Evolutionary conservation across 169 alveolate genomes (phyloP).

Genomic region (Babesia caballi): DNA sequence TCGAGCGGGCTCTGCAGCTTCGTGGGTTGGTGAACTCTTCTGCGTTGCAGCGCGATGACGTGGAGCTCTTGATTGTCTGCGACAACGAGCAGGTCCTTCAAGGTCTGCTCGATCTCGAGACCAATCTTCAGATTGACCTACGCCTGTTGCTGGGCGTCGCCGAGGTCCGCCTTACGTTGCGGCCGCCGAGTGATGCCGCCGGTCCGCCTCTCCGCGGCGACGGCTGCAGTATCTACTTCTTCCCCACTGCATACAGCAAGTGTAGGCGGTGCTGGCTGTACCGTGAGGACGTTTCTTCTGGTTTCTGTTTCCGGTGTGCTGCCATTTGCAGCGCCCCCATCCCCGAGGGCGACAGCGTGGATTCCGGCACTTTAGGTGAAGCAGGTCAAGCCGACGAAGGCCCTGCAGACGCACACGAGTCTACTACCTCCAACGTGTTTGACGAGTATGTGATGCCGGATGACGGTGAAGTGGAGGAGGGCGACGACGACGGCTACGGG

Average conservation of each 20-base stretch:
- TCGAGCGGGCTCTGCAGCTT: background rate
- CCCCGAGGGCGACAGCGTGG: background rate
- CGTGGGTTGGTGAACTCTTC: constrained; percentile 1
- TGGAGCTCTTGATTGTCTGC: constrained; percentile 21
- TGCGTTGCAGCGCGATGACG: background rate
- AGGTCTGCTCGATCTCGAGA: constrained; percentile 5
- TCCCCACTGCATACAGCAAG: constrained; percentile 1
- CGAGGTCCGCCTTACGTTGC: background rate
- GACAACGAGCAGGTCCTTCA: background rate
- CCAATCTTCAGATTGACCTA: constrained; percentile 14
- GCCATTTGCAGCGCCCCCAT: background rate
- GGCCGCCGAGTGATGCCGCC: background rate
- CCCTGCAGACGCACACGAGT: no score
- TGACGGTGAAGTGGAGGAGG: background rate
- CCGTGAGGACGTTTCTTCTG: constrained; percentile 34
- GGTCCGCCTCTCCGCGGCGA: constrained; percentile 1
- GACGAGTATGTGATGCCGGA: no score
- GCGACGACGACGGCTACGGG: background rate
- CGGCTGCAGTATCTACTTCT: background rate
- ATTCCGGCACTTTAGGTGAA: no score
- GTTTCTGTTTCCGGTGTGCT: constrained; percentile 48
- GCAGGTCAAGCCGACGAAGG: no score
- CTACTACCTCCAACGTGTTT: no score
- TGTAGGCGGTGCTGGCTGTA: constrained; percentile 65
- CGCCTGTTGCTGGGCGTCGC: constrained; percentile 43